A percentile compares a stretch with the other conserved stretches of the same genome.
These are phyloP conservation scores for Paecilomyces sp. DNA, from an alignment of 2,329 filamentous ascomycete species.

Conservation along the genomic window DNA sequence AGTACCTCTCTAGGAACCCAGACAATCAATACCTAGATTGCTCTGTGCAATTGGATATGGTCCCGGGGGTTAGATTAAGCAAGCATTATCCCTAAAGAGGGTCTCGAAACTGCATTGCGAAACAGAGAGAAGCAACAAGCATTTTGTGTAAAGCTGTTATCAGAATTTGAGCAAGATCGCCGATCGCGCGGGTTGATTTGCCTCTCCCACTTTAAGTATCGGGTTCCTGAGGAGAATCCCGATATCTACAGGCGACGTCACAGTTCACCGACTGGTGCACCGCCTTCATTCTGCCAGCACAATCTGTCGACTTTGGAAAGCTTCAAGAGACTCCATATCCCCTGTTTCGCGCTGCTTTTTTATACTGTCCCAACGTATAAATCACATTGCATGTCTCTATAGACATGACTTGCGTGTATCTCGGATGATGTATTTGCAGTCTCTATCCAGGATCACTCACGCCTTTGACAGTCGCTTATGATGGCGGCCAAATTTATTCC, in stretches of 20 bases:
- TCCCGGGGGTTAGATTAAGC: neutral
- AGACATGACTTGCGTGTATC: neutral
- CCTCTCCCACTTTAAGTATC: neutral
- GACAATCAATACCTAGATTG: neutral
- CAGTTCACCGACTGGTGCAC: neutral
- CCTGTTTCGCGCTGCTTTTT: neutral
- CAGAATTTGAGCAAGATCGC: neutral
- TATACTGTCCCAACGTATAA: neutral
- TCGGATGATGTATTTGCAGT: conserved; percentile 1
- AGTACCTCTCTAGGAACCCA: neutral
- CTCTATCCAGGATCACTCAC: neutral
- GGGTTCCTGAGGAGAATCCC: neutral
- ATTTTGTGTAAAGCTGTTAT: neutral
- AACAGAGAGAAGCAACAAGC: neutral
- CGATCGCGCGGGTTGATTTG: neutral
- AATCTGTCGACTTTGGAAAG: neutral
- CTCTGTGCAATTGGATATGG: neutral
- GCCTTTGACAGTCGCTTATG: neutral
- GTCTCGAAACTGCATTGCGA: neutral
- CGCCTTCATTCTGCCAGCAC: conserved; percentile 1
- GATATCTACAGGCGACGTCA: neutral
- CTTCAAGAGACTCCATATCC: neutral
- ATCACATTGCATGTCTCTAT: neutral
- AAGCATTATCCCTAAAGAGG: neutral
- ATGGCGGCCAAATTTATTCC: conserved; percentile 56